Evolutionary conservation across 139 green algal genomes (phyloP).

Genomic region (Chlorella sp.): DNA sequence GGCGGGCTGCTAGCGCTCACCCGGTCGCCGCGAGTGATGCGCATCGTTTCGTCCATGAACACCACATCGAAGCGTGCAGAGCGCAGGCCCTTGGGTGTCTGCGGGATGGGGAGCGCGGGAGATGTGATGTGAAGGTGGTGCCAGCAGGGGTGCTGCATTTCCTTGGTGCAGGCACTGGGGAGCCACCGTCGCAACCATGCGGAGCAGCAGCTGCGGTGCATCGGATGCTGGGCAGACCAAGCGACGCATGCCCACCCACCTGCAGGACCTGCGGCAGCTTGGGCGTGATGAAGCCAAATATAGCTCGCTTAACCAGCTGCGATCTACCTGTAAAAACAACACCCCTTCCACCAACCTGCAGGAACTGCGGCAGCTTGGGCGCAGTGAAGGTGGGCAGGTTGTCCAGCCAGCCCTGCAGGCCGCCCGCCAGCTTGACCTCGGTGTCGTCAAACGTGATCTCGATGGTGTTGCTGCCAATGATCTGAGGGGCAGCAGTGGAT

Average conservation of each 20-base stretch:
- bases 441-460: conserved; percentile 43
- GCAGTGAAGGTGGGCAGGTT: conserved; percentile 46
- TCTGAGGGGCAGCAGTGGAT: background rate
- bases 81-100: background rate
- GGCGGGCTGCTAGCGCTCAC: background rate
- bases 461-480: conserved; percentile 23
- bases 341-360: too few relatives aligned
- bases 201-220: background rate
- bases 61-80: conserved; percentile 57
- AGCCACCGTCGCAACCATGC: background rate
- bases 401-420: conserved; percentile 43
- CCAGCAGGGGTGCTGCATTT: background rate
- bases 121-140: background rate
- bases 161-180: too few relatives aligned
- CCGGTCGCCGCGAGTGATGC: conserved; percentile 56
- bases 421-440: conserved; percentile 35
- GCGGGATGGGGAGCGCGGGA: background rate
- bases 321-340: too few relatives aligned
- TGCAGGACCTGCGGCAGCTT: conserved; percentile 47
- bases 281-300: conserved; percentile 41
- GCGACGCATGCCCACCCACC: too few relatives aligned
- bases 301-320: too few relatives aligned
- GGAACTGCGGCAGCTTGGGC: conserved; percentile 46
- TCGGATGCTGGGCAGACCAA: too few relatives aligned
- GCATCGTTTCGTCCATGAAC: conserved; percentile 57